Evolutionary conservation across 305 asterid genomes (phyloP).

Genomic region (Rubia occidens): DNA sequence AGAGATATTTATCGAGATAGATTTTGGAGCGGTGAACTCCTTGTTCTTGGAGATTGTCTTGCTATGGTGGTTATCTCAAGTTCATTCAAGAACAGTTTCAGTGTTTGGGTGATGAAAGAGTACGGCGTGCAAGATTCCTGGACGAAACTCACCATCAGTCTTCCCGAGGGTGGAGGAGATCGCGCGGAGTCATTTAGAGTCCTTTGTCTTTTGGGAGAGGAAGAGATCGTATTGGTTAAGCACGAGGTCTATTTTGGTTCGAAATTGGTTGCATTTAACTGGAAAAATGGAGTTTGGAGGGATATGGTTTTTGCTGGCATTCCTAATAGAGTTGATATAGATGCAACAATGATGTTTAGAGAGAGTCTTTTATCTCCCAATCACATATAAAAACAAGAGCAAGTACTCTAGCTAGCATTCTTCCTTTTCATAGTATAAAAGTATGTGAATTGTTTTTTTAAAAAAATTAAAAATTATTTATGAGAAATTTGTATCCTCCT

Average conservation of each 20-base stretch:
- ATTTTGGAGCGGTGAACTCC: background rate
- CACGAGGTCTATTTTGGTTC: conserved; percentile 9
- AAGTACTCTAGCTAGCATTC: no score
- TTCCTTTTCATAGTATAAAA: no score
- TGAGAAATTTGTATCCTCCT: no score
- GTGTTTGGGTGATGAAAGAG: conserved; percentile 46
- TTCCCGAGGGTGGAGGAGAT: background rate
- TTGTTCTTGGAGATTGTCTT: background rate
- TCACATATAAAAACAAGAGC: background rate
- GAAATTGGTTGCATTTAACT: conserved; percentile 20
- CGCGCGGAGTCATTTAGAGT: conserved; percentile 22
- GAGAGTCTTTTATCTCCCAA: conserved; percentile 5
- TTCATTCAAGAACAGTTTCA: background rate
- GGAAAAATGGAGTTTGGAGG: conserved; percentile 13
- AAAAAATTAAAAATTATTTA: no score
- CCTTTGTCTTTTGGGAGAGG: conserved; percentile 12
- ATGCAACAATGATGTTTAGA: background rate
- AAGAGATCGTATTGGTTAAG: conserved; percentile 19
- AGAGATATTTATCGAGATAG: conserved; percentile 7
- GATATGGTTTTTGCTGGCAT: conserved; percentile 25
- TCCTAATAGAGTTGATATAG: conserved; percentile 7
- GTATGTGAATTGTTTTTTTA: no score
- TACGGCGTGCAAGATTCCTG: conserved; percentile 40
- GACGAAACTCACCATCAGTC: conserved; percentile 21
- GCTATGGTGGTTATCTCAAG: background rate